Conservation (phyloP, 2,329 filamentous ascomycete genomes). For the Pseudofabraea citricarpa region DNA sequence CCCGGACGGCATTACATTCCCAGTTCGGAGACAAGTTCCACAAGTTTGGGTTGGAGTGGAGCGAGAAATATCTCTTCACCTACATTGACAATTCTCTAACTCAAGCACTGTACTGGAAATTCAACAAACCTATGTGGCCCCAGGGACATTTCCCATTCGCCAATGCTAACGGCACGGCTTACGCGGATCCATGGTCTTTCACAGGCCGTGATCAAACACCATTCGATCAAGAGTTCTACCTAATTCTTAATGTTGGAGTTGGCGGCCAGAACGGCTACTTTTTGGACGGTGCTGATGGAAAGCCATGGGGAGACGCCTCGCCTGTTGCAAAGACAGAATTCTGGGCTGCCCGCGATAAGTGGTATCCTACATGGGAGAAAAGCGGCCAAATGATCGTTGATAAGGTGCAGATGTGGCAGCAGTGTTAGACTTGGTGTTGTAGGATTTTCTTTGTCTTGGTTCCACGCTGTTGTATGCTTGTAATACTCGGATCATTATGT, state of each 20-base stretch:
- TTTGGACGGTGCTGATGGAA: constrained; percentile 36
- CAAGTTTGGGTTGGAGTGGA: constrained; percentile 50
- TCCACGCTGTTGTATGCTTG: not conserved
- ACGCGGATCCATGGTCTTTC: constrained; percentile 41
- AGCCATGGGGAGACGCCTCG: constrained; percentile 41
- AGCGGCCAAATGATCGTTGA: constrained; percentile 53
- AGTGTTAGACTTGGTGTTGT: no score
- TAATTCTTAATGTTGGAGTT: constrained; percentile 47
- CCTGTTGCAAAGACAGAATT: constrained; percentile 36
- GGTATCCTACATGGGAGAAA: constrained; percentile 43
- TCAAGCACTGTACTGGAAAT: constrained; percentile 30
- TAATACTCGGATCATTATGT: not conserved
- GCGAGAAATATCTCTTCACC: constrained; percentile 46
- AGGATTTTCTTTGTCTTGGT: no score
- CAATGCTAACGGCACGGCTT: constrained; percentile 35
- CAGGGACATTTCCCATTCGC: constrained; percentile 35
- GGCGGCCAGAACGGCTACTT: constrained; percentile 46
- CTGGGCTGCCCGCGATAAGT: constrained; percentile 34
- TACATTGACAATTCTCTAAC: constrained; percentile 42
- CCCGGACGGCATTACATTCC: constrained; percentile 26
- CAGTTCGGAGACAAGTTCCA: constrained; percentile 40
- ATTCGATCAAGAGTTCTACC: constrained; percentile 47
- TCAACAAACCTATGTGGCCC: constrained; percentile 28
- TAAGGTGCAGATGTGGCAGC: constrained; percentile 63
- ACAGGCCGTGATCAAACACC: constrained; percentile 34